Percentiles rank a stretch among this genome's conserved stretches.
Evolutionary conservation across 1,139 yeast species (phyloP).

Genomic region (Geotrichum klebahnii): DNA sequence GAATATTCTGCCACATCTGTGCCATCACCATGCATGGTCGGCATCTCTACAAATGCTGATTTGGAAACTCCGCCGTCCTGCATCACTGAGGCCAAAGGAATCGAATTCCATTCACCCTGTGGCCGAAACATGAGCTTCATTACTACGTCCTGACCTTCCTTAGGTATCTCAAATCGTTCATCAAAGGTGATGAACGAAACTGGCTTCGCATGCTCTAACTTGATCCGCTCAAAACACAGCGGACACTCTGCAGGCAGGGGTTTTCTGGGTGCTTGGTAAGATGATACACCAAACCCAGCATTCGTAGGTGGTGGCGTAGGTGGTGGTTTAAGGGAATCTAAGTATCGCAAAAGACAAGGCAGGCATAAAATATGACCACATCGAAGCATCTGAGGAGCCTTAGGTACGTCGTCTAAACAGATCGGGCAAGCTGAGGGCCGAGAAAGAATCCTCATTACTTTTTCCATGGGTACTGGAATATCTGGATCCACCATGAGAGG

Average conservation of each 20-base stretch:
- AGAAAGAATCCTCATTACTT: constrained; percentile 69
- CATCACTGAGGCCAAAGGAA: constrained; percentile 47
- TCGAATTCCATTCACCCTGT: constrained; percentile 49
- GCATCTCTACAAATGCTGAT: constrained; percentile 27
- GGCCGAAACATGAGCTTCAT: constrained; percentile 72
- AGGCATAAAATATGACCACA: constrained; percentile 93
- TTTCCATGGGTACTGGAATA: constrained; percentile 56
- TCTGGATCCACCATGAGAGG: constrained; percentile 70
- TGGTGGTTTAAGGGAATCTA: constrained; percentile 50
- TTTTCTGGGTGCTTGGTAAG: constrained; percentile 44
- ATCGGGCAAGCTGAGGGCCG: constrained; percentile 82
- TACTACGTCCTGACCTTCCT: constrained; percentile 54
- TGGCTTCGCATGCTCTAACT: constrained; percentile 59
- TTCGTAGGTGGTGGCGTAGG: constrained; percentile 15
- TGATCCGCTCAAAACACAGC: constrained; percentile 66
- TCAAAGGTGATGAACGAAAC: constrained; percentile 57
- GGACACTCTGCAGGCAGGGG: constrained; percentile 59
- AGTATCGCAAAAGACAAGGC: constrained; percentile 69
- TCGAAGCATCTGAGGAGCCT: constrained; percentile 90
- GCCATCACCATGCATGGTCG: constrained; percentile 31
- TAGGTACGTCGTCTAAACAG: constrained; percentile 75
- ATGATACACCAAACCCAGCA: constrained; percentile 16
- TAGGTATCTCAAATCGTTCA: constrained; percentile 58
- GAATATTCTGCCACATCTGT: constrained; percentile 43
- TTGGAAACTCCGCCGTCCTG: constrained; percentile 25